Evolutionary conservation across 2,329 filamentous ascomycete species (phyloP).

Genomic region (Periconia digitata): DNA sequence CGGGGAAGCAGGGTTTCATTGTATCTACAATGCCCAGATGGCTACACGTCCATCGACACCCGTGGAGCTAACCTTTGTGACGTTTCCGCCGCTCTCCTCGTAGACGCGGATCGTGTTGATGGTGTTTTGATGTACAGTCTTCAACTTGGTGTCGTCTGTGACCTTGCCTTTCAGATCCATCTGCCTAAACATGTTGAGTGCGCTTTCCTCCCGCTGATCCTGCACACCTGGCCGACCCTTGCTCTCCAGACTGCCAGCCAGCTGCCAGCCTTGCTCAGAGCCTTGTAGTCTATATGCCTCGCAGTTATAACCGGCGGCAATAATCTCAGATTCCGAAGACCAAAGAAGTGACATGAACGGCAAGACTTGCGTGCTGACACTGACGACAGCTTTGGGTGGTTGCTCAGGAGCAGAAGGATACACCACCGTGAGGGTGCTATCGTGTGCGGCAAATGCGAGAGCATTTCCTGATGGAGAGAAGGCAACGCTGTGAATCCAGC

Average conservation of each 20-base stretch:
- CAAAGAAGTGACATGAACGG: slow-evolving; percentile 93
- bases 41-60: slow-evolving; percentile 53
- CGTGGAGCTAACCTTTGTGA: slow-evolving; percentile 76
- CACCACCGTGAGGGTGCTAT: slow-evolving; percentile 94
- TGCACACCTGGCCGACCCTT: slow-evolving; percentile 63
- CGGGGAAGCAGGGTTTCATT: background rate
- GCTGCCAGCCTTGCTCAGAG: slow-evolving; percentile 76
- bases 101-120: slow-evolving; percentile 82
- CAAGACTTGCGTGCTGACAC: slow-evolving; percentile 83
- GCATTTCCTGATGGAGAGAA: slow-evolving; percentile 92
- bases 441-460: slow-evolving; percentile 92
- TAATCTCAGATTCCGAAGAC: slow-evolving; percentile 89
- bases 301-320: slow-evolving; percentile 86
- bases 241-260: slow-evolving; percentile 77
- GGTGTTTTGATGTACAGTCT: slow-evolving; percentile 95
- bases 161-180: slow-evolving; percentile 97
- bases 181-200: slow-evolving; percentile 96
- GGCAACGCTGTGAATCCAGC: slow-evolving; percentile 91
- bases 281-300: slow-evolving; percentile 91
- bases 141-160: slow-evolving; percentile 90
- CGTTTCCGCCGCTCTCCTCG: slow-evolving; percentile 63
- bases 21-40: slow-evolving; percentile 48
- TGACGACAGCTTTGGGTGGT: slow-evolving; percentile 86
- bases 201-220: slow-evolving; percentile 80
- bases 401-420: slow-evolving; percentile 92